Evolutionary conservation across 345 rosid species (phyloP), one percentile per base, ranked within the genome.

Genomic region (Eucalyptus leucophloia): DNA sequence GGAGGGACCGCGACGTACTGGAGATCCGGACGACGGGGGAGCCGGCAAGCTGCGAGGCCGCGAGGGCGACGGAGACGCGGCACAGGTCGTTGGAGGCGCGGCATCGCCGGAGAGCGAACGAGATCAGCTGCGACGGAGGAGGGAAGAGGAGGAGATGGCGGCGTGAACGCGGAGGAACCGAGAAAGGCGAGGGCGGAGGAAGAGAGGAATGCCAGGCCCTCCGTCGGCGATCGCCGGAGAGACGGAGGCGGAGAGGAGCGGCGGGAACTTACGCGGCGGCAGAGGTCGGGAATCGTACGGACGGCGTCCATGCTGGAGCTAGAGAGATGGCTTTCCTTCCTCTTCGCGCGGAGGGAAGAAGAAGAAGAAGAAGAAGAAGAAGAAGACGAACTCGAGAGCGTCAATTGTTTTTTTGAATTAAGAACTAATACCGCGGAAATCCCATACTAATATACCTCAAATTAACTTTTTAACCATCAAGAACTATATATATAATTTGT

Each of bases 101-200:
- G 91, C 99, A 97, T 93, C 99, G 91, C 92, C 94, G 98, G 89
- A 95, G 93, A 56, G 98, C 96, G 19, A 92, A 89, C 19, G 95
- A 96, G 90, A 96, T 93, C 86, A 95, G 91, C 99, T 96, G 94
- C 93, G 90, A 91, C 83, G 67, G 16, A 18, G 56, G 28, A 51
- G 7, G 53, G 21, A 50, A 37, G 45, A 40, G 47, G 85, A 77
- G 16, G 47, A 21, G 47, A 77, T 53, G 0, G 58, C 58, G 1
- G 58, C 58, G 58, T 21, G 58, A 53, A 72, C 19, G 19, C 28
- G 26, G 82, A 19, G 82, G 0, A 37, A 72, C 26, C 82, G 40
- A 10, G 0, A 19, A 0, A 6, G 28, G 47, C 88, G 88, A 40
- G 60, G n/a, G 54, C 72, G 51, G 87, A 86, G n/a, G 21, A 23